phyloP scores from a whole-genome alignment of 1,284 basidiomycete species.

The Pyrrhoderma noxium region DNA sequence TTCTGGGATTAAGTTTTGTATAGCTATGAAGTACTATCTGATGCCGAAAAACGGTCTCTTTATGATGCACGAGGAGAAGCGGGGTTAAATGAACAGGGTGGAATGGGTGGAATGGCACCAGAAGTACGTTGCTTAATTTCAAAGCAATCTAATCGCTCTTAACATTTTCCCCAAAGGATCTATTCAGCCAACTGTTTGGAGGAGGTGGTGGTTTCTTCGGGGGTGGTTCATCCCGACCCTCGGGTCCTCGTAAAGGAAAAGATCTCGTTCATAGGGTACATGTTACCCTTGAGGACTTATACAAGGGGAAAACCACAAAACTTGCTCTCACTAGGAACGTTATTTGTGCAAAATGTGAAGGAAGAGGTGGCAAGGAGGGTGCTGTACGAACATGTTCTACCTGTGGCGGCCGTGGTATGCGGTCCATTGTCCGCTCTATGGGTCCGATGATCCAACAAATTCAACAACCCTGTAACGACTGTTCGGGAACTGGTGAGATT shows the following conservation, averaged over 20 bases:
- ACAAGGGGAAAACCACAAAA: conserved; percentile 98
- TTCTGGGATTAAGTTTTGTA: conserved; percentile 1
- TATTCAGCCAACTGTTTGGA: conserved; percentile 96
- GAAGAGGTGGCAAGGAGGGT: conserved; percentile 96
- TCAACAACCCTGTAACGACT: conserved; percentile 92
- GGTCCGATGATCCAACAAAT: conserved; percentile 99
- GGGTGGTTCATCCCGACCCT: conserved; percentile 52
- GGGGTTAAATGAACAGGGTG: conserved; percentile 81
- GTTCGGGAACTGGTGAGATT: conserved; percentile 85
- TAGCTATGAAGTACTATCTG: conserved; percentile 92
- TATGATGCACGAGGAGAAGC: conserved; percentile 96
- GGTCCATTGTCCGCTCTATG: conserved; percentile 89
- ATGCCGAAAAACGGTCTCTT: conserved; percentile 74
- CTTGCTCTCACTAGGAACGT: conserved; percentile 95
- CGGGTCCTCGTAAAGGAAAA: conserved; percentile 94
- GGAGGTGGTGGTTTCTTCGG: conserved; percentile 49
- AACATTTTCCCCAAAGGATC: conserved; percentile 52
- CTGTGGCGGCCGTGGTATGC: conserved; percentile 90
- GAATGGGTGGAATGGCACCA: conserved; percentile 95
- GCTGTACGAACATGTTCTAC: conserved; percentile 76
- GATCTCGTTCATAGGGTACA: conserved; percentile 97
- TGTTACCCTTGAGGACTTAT: conserved; percentile 95
- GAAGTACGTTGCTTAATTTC: conserved; percentile 48
- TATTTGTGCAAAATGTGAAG: conserved; percentile 90
- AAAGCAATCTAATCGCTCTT: background rate